These are phyloP conservation scores for Pseudoscleropodium purum DNA, from an alignment of 225 moss, liverwort and hornwort species.

Conservation along the genomic window DNA sequence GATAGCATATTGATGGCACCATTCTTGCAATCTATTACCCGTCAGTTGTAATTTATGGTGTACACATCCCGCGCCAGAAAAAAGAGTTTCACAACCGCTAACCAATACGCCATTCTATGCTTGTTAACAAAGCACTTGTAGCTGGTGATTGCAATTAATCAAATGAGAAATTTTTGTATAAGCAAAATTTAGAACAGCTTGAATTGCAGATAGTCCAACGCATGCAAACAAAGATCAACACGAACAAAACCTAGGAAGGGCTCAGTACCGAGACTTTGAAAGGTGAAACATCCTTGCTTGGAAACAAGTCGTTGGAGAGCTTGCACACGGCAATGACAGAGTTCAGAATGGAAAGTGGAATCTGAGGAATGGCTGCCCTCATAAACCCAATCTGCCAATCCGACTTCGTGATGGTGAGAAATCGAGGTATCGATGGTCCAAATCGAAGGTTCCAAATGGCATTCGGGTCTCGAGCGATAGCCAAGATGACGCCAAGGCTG, in stretches of 20 bases:
- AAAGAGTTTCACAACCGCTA: background rate
- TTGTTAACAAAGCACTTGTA: background rate
- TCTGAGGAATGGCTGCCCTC: conserved; percentile 68
- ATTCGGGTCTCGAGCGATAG: conserved; percentile 45
- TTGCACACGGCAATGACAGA: conserved; percentile 82
- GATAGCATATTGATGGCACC: background rate
- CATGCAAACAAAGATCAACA: background rate
- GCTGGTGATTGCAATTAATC: background rate
- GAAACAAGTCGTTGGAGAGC: conserved; percentile 78
- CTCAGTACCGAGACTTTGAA: conserved; percentile 45
- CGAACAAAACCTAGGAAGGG: background rate
- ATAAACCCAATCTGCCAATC: conserved; percentile 80
- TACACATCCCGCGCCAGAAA: background rate
- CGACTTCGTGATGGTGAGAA: conserved; percentile 28
- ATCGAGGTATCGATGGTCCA: conserved; percentile 37
- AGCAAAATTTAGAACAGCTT: background rate
- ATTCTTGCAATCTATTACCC: background rate
- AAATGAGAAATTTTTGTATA: background rate
- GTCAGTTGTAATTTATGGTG: background rate
- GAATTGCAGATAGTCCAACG: background rate
- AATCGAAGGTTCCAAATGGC: conserved; percentile 21
- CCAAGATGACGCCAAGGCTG: conserved; percentile 41
- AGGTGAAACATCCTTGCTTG: conserved; percentile 48
- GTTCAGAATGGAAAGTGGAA: conserved; percentile 74
- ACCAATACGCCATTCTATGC: background rate